Conservation (phyloP, 208 protist genomes). For the Leishmania tarentolae region DNA sequence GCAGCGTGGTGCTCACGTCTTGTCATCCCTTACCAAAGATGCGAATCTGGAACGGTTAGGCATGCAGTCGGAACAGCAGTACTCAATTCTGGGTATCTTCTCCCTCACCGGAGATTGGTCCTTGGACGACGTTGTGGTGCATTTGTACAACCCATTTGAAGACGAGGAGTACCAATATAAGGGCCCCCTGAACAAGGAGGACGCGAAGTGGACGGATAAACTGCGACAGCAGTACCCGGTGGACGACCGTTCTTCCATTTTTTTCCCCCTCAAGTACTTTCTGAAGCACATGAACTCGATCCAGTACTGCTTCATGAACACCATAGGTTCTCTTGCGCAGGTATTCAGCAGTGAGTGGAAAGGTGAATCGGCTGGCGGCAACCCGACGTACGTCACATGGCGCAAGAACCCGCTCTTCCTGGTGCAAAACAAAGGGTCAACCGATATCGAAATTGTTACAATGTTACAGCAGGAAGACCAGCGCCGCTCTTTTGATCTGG, state of each 20-base stretch:
- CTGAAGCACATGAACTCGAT: constrained; percentile 50
- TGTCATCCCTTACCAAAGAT: constrained; percentile 46
- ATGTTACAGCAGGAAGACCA: constrained; percentile 70
- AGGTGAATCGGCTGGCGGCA: constrained; percentile 54
- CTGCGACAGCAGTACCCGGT: constrained; percentile 44
- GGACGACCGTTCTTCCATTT: constrained; percentile 58
- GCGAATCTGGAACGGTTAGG: constrained; percentile 40
- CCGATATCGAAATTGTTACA: constrained; percentile 36
- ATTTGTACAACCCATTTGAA: constrained; percentile 76
- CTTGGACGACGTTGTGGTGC: constrained; percentile 58
- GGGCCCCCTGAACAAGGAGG: constrained; percentile 57
- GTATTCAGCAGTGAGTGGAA: constrained; percentile 57
- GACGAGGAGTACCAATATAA: constrained; percentile 58
- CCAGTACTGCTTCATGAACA: constrained; percentile 65
- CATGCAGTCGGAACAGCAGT: constrained; percentile 72
- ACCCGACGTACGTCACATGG: constrained; percentile 69
- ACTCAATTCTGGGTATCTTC: constrained; percentile 67
- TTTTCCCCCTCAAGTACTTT: constrained; percentile 58
- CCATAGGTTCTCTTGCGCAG: constrained; percentile 31
- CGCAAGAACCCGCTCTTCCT: constrained; percentile 80
- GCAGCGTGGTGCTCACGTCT: constrained; percentile 53
- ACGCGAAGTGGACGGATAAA: constrained; percentile 53
- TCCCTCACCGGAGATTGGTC: constrained; percentile 48
- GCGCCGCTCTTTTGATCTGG: constrained; percentile 45
- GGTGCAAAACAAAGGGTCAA: constrained; percentile 43